Evolutionary conservation across 257 asterid genomes (phyloP), one percentile per base, ranked within the genome.

Genomic region (Penstemon newberryi): DNA sequence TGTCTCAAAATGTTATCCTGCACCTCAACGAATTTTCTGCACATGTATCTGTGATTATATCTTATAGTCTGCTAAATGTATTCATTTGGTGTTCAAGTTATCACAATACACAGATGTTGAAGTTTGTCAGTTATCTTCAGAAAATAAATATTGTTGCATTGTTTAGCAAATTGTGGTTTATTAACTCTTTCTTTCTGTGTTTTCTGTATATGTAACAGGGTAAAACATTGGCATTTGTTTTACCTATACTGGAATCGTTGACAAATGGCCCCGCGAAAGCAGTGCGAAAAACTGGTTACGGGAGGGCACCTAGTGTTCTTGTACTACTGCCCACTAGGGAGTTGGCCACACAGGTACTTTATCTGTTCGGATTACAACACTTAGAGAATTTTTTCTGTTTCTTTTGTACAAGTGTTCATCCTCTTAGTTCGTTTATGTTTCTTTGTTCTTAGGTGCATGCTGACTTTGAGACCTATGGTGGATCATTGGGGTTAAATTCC

Each of bases 281-380:
- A 6, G 42, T 79, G 4, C 70, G 95, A 5, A 94, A 76, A 76
- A 90, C 84, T 72, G 96, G 97, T 66, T 83, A 85, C 69, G 96
- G 97, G 62, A 82, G 89, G 60, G 63, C 89, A 37, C 99, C 97
- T 1, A 89, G 91, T 77, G 99, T 94, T 81, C 86, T 94, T 50
- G 95, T 89, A 60, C 96, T 94, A 13, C 79, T 94, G 57, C 99
- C 99, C 72, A 94, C 99, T 46, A 87, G 99, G 77, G 99, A 94
- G 75, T 79, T 91, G 87, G 97, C 99, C 59, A 80, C 73, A 39
- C 99, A 93, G 95, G 98, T 93, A 83, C 33, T 25, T 8, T 7
- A 13, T 40, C 15, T 43, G 15, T 33, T 53, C 4, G 8, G n/a
- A 65, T 36, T 8, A 10, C 18, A 25, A 25, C 33, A 25, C 19